Evolutionary conservation across 2,329 filamentous ascomycete genomes (phyloP).

Genomic region (Pseudogymnoascus sp.): DNA sequence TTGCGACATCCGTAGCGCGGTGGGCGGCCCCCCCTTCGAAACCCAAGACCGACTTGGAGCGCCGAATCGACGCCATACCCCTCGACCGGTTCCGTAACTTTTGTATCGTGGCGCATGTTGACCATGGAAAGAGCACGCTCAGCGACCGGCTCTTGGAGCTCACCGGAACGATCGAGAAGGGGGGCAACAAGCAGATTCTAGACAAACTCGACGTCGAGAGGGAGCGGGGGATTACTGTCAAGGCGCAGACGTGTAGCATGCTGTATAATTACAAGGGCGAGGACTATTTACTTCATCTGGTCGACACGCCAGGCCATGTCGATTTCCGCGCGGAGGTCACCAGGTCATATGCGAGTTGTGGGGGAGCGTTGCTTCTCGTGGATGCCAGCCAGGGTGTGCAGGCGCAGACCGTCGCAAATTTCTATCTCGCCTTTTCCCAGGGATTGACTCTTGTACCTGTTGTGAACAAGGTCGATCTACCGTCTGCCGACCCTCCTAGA

Average conservation of each 20-base stretch:
- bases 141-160: slow-evolving; percentile 87
- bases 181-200: slow-evolving; percentile 87
- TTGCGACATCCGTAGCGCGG: slow-evolving; percentile 25
- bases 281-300: slow-evolving; percentile 89
- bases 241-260: slow-evolving; percentile 98
- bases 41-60: slow-evolving; percentile 39
- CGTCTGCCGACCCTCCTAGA: slow-evolving; percentile 77
- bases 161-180: slow-evolving; percentile 83
- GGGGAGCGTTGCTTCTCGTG: slow-evolving; percentile 83
- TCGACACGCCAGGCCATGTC: slow-evolving; percentile 95
- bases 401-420: slow-evolving; percentile 97
- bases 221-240: slow-evolving; percentile 94
- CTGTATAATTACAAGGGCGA: slow-evolving; percentile 78
- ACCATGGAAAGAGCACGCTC: slow-evolving; percentile 96
- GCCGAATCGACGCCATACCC: slow-evolving; percentile 65
- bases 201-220: slow-evolving; percentile 96
- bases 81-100: slow-evolving; percentile 85
- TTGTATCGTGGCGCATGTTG: slow-evolving; percentile 97
- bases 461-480: slow-evolving; percentile 93
- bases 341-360: slow-evolving; percentile 90
- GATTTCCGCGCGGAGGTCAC: slow-evolving; percentile 97
- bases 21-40: slow-evolving; percentile 26
- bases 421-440: slow-evolving; percentile 93
- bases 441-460: slow-evolving; percentile 81
- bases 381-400: slow-evolving; percentile 96